Evolutionary conservation across 352 stramenopile species (phyloP).

Genomic region (Phytophthora vignae): DNA sequence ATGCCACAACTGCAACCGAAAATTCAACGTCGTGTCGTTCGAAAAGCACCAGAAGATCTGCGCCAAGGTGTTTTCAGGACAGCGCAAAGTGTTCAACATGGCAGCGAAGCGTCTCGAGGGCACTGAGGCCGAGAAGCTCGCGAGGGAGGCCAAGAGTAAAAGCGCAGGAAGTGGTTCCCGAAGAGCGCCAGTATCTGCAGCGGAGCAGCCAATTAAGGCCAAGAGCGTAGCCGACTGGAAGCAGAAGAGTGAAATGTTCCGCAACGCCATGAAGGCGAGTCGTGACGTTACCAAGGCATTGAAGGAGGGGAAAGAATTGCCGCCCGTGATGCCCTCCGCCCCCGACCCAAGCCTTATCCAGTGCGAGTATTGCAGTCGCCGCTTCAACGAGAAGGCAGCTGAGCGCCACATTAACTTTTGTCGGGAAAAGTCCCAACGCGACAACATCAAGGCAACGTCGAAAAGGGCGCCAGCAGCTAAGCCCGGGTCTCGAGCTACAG

Average conservation of each 20-base stretch:
- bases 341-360: constrained; percentile 89
- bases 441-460: constrained; percentile 45
- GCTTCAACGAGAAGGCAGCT: constrained; percentile 93
- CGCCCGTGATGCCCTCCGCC: constrained; percentile 64
- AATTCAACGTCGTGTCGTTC: constrained; percentile 81
- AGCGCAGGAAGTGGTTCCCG: constrained; percentile 20
- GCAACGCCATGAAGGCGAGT: constrained; percentile 89
- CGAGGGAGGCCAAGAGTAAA: constrained; percentile 50
- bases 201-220: constrained; percentile 62
- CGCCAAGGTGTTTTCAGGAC: constrained; percentile 86
- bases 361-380: constrained; percentile 91
- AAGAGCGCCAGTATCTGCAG: constrained; percentile 32
- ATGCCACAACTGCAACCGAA: constrained; percentile 83
- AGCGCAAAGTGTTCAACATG: constrained; percentile 91
- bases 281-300: constrained; percentile 69
- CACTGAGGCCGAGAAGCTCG: constrained; percentile 77
- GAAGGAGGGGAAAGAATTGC: constrained; percentile 72
- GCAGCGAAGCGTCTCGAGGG: constrained; percentile 73
- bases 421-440: constrained; percentile 81
- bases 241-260: constrained; percentile 85
- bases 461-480: constrained; percentile 56
- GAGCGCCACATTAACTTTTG: constrained; percentile 94
- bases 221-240: constrained; percentile 85
- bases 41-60: constrained; percentile 88
- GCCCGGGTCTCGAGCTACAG: constrained; percentile 40